Base-by-base conservation (phyloP, 1,139 yeast species). In the Candida albicans region DNA sequence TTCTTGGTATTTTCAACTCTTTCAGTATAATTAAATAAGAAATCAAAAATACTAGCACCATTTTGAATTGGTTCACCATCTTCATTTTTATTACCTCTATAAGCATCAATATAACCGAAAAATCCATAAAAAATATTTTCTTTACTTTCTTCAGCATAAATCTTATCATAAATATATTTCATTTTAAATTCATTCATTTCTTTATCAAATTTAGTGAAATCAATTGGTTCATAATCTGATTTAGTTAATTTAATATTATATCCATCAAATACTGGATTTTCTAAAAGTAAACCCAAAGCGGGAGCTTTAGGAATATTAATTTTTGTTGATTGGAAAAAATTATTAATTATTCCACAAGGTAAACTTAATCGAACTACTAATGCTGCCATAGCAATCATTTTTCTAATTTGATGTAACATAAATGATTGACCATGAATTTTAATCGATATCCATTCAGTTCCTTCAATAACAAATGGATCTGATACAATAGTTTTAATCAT, bases 361-460 rank as follows among this genome's bases (percentile, higher is more conserved):
- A 93, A 81, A 13, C 96, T 93, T 15, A 95, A 84, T 58, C 99
- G 79, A 27, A 91, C 82, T 13, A 87, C 81, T 44, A 93, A 73
- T 0, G 91, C 81, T 1, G 96, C 96, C 96, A 93, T 86, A 25
- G 97, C 95, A 47, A 95, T 89, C 99, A 93, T 93, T 63, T 93
- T 93, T 62, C 99, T 82, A 58, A 93, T 93, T 73, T 93, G 99
- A 65, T 93, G 99, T 50, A 93, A 75, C 99, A 95, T 95, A 64
- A 93, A 93, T 8, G 97, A 89, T 67, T 93, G 99, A 3, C 99
- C 99, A 61, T 93, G 99, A 50, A 93, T 88, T 67, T 93, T 93
- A 57, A 95, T 84, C 1, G 96, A 87, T 4, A 89, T 79, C 99
- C 99, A 93, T 61, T 93, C 98, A 5, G 97, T 90, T 41, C 88